Conservation (phyloP, 257 asterid genomes). For the Nicotiana benthamiana region DNA sequence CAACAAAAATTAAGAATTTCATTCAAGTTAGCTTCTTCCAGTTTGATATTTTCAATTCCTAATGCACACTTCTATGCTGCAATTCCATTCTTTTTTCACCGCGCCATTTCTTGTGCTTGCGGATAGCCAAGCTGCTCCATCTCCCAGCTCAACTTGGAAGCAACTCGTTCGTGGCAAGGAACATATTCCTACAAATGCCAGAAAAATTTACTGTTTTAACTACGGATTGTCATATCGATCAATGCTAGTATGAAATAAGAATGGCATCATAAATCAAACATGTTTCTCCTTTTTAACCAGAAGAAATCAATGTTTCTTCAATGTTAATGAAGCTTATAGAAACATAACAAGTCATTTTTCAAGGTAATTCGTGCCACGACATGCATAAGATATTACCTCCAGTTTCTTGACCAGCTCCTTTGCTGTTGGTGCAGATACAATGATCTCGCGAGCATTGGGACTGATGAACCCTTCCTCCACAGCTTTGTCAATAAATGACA, state of each 20-base stretch:
- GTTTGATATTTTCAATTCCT: slow-evolving; percentile 18
- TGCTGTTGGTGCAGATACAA: slow-evolving; percentile 84
- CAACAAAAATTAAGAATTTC: slow-evolving; percentile 24
- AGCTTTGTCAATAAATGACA: slow-evolving; percentile 84
- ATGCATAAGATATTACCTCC: slow-evolving; percentile 44
- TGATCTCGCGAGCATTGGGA: slow-evolving; percentile 82
- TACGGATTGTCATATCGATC: background rate
- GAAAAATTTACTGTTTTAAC: background rate
- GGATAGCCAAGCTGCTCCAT: slow-evolving; percentile 36
- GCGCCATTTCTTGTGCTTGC: slow-evolving; percentile 27
- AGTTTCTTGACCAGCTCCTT: slow-evolving; percentile 73
- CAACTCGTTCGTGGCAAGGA: slow-evolving; percentile 36
- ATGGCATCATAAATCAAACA: background rate
- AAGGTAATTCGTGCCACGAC: background rate
- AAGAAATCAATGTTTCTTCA: background rate
- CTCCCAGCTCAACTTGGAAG: slow-evolving; percentile 44
- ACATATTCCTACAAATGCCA: slow-evolving; percentile 28
- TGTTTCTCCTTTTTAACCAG: background rate
- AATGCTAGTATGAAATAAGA: background rate
- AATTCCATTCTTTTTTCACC: slow-evolving; percentile 31
- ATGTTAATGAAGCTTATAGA: background rate
- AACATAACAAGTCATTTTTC: background rate
- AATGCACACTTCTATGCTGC: slow-evolving; percentile 18
- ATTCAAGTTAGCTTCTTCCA: slow-evolving; percentile 37
- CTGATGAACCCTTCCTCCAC: slow-evolving; percentile 86